Evolutionary conservation across 192 early-diverging fungal species (phyloP).

Genomic region (Dissophora ornata): DNA sequence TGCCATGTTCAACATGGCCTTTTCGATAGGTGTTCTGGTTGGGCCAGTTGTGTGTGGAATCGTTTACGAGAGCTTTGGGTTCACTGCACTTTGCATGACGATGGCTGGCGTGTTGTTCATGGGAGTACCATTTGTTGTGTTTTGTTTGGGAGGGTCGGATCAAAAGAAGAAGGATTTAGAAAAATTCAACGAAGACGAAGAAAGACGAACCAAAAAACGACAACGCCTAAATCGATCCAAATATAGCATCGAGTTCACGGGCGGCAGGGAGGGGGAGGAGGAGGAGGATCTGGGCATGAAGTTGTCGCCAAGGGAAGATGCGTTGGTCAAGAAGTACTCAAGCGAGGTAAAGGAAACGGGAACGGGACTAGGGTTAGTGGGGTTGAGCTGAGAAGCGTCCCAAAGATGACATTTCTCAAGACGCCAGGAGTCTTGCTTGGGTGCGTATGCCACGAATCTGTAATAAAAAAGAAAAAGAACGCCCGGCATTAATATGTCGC

Average conservation of each 20-base stretch:
- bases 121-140: constrained; percentile 7
- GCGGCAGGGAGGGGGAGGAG: background rate
- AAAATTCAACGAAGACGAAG: constrained; percentile 41
- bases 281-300: background rate
- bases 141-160: constrained; percentile 27
- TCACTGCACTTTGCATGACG: constrained; percentile 21
- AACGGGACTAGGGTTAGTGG: background rate
- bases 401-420: constrained; percentile 23
- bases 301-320: constrained; percentile 6
- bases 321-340: constrained; percentile 6
- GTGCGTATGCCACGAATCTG: too few relatives aligned
- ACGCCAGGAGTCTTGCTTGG: background rate
- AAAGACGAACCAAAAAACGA: background rate
- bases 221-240: constrained; percentile 8
- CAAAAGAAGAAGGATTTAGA: constrained; percentile 25
- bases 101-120: constrained; percentile 29
- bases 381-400: background rate
- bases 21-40: constrained; percentile 76
- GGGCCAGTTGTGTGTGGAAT: constrained; percentile 74
- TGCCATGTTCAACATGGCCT: constrained; percentile 82
- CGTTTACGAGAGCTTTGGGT: constrained; percentile 65
- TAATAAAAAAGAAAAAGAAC: background rate
- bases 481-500: too few relatives aligned
- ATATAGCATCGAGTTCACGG: constrained; percentile 27
- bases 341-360: background rate